Evolutionary conservation across 2,329 filamentous ascomycete species (phyloP).

Genomic region (Aspergillus brasiliensis): DNA sequence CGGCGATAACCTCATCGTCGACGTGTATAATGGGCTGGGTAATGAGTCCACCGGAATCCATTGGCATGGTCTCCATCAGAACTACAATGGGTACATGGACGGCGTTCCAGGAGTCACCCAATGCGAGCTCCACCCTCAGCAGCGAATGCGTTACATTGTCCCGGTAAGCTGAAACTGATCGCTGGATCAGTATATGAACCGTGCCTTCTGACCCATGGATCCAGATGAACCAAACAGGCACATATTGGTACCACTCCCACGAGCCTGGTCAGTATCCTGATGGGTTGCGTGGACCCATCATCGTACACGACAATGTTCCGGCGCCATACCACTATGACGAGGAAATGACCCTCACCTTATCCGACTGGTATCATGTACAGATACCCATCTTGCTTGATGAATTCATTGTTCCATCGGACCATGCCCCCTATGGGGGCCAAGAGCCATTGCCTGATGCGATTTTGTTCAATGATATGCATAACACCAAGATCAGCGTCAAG

Average conservation of each 20-base stretch:
- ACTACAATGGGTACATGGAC: conserved; percentile 70
- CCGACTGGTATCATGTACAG: conserved; percentile 71
- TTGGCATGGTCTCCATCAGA: conserved; percentile 73
- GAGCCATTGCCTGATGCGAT: conserved; percentile 69
- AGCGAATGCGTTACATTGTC: conserved; percentile 69
- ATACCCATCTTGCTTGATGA: conserved; percentile 50
- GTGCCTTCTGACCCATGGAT: conserved; percentile 10
- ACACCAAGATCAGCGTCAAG: conserved; percentile 60
- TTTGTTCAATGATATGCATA: conserved; percentile 70
- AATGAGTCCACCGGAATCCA: conserved; percentile 45
- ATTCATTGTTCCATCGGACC: conserved; percentile 44
- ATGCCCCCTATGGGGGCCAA: conserved; percentile 53
- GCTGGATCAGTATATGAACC: not conserved
- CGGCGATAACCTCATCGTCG: conserved; percentile 42
- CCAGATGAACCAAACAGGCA: conserved; percentile 65
- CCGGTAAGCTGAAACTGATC: conserved; percentile 40
- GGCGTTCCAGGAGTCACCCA: conserved; percentile 67
- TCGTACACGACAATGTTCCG: conserved; percentile 62
- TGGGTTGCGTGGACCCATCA: conserved; percentile 65
- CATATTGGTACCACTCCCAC: conserved; percentile 80
- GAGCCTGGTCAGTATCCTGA: conserved; percentile 69
- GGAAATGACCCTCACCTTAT: conserved; percentile 65
- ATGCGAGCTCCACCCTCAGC: conserved; percentile 66
- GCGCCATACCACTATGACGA: conserved; percentile 65
- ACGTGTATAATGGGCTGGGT: conserved; percentile 43